A percentile compares a stretch with the other conserved stretches of the same genome.
Evolutionary conservation across 2,329 filamentous ascomycete species (phyloP).

Genomic region (Tolypocladium ophioglossoides): DNA sequence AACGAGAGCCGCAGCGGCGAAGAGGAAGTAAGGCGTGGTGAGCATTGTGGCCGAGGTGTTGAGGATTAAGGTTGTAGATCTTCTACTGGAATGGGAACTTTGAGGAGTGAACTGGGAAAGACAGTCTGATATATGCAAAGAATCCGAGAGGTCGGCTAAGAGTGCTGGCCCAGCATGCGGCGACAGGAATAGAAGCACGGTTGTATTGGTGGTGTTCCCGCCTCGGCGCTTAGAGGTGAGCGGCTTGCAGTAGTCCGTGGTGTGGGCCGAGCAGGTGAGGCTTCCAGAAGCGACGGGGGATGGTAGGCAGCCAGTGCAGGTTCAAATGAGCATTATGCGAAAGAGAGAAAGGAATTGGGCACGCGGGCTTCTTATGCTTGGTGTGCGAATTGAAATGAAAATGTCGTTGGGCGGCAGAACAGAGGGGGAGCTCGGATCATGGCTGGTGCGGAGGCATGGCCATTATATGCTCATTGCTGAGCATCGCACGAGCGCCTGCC

Average conservation of each 20-base stretch:
- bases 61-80: constrained; percentile 8
- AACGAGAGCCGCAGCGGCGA: constrained; percentile 21
- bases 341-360: neutral
- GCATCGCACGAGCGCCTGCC: neutral
- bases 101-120: constrained; percentile 1
- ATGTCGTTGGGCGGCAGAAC: neutral
- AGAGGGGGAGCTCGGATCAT: neutral
- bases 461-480: neutral
- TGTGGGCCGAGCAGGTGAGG: neutral
- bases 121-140: constrained; percentile 6
- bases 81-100: neutral
- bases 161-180: neutral
- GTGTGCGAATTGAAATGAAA: neutral
- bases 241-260: constrained; percentile 9
- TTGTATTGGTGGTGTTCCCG: constrained; percentile 9
- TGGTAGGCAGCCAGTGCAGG: neutral
- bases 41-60: constrained; percentile 16
- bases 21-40: constrained; percentile 19
- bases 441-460: neutral
- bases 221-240: constrained; percentile 12
- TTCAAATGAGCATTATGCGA: neutral
- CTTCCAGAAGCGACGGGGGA: neutral
- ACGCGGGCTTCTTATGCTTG: neutral
- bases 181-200: constrained; percentile 9
- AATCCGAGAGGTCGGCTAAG: neutral